Conservation (phyloP, 176 grass and related monocot species). For the Microstegium vimineum region DNA sequence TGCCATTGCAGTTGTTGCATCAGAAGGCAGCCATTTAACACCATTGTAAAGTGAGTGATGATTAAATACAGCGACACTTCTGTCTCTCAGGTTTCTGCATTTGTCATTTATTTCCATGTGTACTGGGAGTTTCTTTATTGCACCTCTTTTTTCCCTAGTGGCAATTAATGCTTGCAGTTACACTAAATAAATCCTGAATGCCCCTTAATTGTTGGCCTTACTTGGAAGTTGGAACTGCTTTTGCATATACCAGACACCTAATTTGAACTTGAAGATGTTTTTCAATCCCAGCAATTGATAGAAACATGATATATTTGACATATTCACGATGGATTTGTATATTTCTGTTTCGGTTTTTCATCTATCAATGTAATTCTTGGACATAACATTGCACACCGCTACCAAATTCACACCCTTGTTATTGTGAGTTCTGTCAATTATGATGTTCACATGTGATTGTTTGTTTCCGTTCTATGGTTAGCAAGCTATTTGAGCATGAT, state of each 20-base stretch:
- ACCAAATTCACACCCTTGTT: background rate
- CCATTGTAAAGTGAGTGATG: background rate
- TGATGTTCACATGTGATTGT: background rate
- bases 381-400: background rate
- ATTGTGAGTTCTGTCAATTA: background rate
- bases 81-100: background rate
- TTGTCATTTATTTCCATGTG: conserved; percentile 10
- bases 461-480: conserved; percentile 17
- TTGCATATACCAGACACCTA: background rate
- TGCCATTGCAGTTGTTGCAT: background rate
- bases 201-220: background rate
- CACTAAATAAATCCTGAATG: background rate
- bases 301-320: background rate
- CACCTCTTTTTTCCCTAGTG: background rate
- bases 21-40: background rate
- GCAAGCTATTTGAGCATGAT: conserved; percentile 13
- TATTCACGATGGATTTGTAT: background rate
- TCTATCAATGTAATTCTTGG: background rate
- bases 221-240: background rate
- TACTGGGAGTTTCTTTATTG: background rate
- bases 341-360: background rate
- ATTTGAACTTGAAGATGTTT: background rate
- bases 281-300: background rate
- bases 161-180: conserved; percentile 21
- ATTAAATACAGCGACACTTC: background rate